Conservation (phyloP, 805 yeast genomes). For the Kluyveromyces starmeri region DNA sequence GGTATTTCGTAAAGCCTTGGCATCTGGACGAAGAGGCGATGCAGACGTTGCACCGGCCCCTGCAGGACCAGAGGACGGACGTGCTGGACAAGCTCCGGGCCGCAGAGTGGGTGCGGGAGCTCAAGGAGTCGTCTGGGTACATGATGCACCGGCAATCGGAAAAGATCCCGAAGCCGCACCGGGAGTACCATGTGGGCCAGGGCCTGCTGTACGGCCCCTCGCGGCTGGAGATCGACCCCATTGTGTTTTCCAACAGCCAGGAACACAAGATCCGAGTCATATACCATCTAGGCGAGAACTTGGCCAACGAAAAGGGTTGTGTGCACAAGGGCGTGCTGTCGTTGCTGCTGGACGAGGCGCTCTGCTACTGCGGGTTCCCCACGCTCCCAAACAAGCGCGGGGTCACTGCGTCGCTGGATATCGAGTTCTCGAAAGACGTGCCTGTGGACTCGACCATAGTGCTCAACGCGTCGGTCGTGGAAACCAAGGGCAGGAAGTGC, state of each 20-base stretch:
- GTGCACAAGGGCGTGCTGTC: slow-evolving; percentile 78
- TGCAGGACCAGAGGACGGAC: slow-evolving; percentile 21
- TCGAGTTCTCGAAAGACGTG: slow-evolving; percentile 46
- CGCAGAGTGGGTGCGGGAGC: slow-evolving; percentile 15
- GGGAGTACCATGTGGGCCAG: slow-evolving; percentile 54
- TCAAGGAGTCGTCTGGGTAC: slow-evolving; percentile 15
- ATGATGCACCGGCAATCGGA: slow-evolving; percentile 31
- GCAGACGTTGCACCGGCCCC: slow-evolving; percentile 13
- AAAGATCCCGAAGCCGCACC: slow-evolving; percentile 50
- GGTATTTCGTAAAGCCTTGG: slow-evolving; percentile 26
- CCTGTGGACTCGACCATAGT: slow-evolving; percentile 55
- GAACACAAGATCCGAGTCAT: slow-evolving; percentile 47
- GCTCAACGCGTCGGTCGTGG: slow-evolving; percentile 55
- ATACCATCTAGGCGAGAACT: slow-evolving; percentile 58
- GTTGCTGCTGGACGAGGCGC: slow-evolving; percentile 73
- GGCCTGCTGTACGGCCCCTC: slow-evolving; percentile 65
- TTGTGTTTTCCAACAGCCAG: slow-evolving; percentile 43
- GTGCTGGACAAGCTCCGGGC: slow-evolving; percentile 19
- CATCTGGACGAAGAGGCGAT: slow-evolving; percentile 17
- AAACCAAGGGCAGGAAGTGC: slow-evolving; percentile 72
- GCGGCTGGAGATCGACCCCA: slow-evolving; percentile 67
- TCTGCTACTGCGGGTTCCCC: slow-evolving; percentile 81
- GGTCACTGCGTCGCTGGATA: slow-evolving; percentile 71
- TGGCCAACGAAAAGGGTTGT: slow-evolving; percentile 61
- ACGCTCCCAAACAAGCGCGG: slow-evolving; percentile 73